Evolutionary conservation across 805 yeast species (phyloP), one percentile per base, ranked within the genome.

Genomic region (Pichia paraexigua): DNA sequence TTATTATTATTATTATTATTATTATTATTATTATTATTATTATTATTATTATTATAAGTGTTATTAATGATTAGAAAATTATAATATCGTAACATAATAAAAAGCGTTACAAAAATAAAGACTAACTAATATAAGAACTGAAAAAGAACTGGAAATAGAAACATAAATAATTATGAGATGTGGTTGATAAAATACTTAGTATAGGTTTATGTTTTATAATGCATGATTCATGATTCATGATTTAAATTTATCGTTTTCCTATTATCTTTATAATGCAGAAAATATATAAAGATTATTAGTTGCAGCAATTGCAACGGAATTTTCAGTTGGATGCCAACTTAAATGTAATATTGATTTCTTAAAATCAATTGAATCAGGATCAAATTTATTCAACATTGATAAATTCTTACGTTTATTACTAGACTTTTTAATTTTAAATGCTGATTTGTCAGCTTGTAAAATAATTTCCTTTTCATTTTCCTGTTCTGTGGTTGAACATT

Each of bases 241-340:
- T 30, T 47, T 47, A 13, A 12, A 8, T 25, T 48, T 43, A 20
- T 21, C 11, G n/a, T 15, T 15, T 35, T 35, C 25, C 25, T 37
- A 37, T 10, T 40, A 12, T 40, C 40, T 24, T 61, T 70, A 85
- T 61, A 83, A 74, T 50, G 94, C 85, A 52, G 92, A 84, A 67
- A 87, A 87, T 54, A 87, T 85, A 71, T 85, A 87, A 60, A 88
- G 77, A 71, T 94, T 94, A 73, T 94, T 95, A 22, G 99, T 94
- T 20, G 99, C 98, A 46, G 98, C 98, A 64, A 94, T 87, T 43
- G 99, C 99, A 59, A 94, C 96, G 48, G 94, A 83, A 71, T 94
- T 89, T 71, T 95, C 99, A 60, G 75, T 77, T 57, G 99, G 99
- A 75, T 94, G 99, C 99, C 99, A 94, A 67, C 97, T 89, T 69